phyloP scores from a whole-genome alignment of 257 asterid species.

The Fraxinus anomala region DNA sequence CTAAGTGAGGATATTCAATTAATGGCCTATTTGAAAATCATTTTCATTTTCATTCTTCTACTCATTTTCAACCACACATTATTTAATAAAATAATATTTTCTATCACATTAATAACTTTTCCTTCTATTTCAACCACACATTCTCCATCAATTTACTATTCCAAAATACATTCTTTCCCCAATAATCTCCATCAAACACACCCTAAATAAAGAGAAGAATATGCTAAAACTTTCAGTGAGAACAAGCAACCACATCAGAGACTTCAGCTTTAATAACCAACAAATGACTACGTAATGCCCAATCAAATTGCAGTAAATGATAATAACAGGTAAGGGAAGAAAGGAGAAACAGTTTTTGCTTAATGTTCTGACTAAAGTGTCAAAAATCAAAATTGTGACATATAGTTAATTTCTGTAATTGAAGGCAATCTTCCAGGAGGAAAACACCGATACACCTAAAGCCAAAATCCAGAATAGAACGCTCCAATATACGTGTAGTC shows the following conservation, averaged over 20 bases:
- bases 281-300: background rate
- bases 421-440: background rate
- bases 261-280: background rate
- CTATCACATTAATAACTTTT: too few species aligned
- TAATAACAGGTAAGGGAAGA: background rate
- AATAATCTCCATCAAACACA: too few species aligned
- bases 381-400: background rate
- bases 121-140: too few species aligned
- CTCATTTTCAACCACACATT: too few species aligned
- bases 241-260: background rate
- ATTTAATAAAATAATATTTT: too few species aligned
- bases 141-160: too few species aligned
- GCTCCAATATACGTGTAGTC: constrained; percentile 14
- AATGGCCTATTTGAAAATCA: too few species aligned
- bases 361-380: background rate
- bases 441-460: background rate
- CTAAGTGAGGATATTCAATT: background rate
- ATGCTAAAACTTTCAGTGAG: background rate
- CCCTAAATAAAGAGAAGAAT: too few species aligned
- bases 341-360: background rate
- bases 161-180: too few species aligned
- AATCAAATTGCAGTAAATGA: background rate
- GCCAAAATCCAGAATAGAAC: background rate
- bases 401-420: background rate
- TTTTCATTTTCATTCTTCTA: too few species aligned